Conservation (phyloP, 2,329 filamentous ascomycete genomes). For the Alternaria infectoria region DNA sequence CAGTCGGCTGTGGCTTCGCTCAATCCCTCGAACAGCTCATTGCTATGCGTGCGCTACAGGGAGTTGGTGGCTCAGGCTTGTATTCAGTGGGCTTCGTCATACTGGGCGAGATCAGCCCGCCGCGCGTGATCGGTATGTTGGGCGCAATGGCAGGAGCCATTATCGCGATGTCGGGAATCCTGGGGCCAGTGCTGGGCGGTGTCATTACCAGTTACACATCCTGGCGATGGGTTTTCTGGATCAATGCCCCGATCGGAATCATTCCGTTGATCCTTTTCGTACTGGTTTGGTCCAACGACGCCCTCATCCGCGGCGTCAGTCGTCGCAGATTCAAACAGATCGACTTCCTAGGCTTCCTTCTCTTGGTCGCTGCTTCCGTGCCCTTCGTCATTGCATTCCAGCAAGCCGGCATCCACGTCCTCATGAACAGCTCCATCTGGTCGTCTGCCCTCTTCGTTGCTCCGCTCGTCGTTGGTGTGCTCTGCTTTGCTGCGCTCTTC, state of each 20-base stretch:
- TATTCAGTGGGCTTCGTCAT: constrained; percentile 38
- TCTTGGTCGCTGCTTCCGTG: constrained; percentile 59
- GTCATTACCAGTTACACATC: constrained; percentile 30
- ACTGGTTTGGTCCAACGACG: constrained; percentile 6
- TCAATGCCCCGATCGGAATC: constrained; percentile 34
- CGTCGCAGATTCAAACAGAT: constrained; percentile 8
- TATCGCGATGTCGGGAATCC: constrained; percentile 8
- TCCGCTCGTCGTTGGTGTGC: constrained; percentile 1
- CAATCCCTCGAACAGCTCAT: constrained; percentile 41
- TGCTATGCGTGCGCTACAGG: constrained; percentile 42
- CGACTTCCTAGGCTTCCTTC: constrained; percentile 59
- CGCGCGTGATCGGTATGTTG: constrained; percentile 5
- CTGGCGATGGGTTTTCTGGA: constrained; percentile 55
- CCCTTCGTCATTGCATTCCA: constrained; percentile 66
- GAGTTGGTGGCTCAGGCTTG: constrained; percentile 40
- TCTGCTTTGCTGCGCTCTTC: constrained; percentile 8
- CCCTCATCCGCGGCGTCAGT: not conserved
- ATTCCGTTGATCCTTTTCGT: constrained; percentile 24
- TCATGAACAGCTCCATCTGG: constrained; percentile 6
- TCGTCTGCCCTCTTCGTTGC: constrained; percentile 6
- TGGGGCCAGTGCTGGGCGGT: constrained; percentile 25
- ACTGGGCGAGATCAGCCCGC: constrained; percentile 38
- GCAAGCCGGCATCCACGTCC: constrained; percentile 50
- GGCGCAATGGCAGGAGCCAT: constrained; percentile 9
- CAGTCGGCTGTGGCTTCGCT: constrained; percentile 38